phyloP scores from a whole-genome alignment of 108 stramenopile species.

The Fistulifera solaris region DNA sequence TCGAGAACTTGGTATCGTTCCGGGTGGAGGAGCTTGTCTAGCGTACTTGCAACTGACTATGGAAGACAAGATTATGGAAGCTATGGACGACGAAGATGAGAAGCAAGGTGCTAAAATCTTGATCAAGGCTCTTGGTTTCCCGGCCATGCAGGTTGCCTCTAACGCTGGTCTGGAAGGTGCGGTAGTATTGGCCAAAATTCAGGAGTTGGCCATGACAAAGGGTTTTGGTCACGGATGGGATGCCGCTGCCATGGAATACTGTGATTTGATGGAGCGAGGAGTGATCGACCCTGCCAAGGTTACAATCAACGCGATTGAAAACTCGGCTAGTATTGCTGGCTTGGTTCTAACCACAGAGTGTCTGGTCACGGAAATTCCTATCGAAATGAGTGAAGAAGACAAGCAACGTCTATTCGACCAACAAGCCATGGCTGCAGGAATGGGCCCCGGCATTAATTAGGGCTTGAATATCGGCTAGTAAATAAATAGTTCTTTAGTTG shows the following conservation, averaged over 20 bases:
- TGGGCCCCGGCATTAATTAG: conserved; percentile 38
- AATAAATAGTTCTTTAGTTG: neutral
- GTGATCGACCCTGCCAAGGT: conserved; percentile 96
- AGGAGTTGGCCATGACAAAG: conserved; percentile 58
- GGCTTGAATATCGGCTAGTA: neutral
- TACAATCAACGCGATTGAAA: conserved; percentile 92
- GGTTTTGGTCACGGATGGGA: conserved; percentile 93
- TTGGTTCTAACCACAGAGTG: conserved; percentile 95
- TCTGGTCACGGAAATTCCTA: conserved; percentile 89
- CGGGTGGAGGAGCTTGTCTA: conserved; percentile 91
- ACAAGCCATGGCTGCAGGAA: conserved; percentile 74
- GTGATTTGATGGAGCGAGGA: conserved; percentile 78
- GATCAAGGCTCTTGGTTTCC: conserved; percentile 75
- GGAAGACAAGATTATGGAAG: conserved; percentile 56
- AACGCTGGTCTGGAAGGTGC: conserved; percentile 96
- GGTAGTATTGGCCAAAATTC: conserved; percentile 90
- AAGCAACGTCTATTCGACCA: conserved; percentile 77
- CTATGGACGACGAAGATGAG: conserved; percentile 88
- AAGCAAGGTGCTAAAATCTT: conserved; percentile 80
- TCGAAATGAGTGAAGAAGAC: conserved; percentile 59
- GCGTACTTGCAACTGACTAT: conserved; percentile 71
- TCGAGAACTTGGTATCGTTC: conserved; percentile 89
- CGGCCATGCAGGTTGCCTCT: conserved; percentile 87
- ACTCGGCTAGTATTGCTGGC: conserved; percentile 90
- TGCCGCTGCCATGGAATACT: conserved; percentile 79